These are phyloP conservation scores for Paramecium biaurelia DNA, from an alignment of 73 alveolate genomes.

Conservation along the genomic window DNA sequence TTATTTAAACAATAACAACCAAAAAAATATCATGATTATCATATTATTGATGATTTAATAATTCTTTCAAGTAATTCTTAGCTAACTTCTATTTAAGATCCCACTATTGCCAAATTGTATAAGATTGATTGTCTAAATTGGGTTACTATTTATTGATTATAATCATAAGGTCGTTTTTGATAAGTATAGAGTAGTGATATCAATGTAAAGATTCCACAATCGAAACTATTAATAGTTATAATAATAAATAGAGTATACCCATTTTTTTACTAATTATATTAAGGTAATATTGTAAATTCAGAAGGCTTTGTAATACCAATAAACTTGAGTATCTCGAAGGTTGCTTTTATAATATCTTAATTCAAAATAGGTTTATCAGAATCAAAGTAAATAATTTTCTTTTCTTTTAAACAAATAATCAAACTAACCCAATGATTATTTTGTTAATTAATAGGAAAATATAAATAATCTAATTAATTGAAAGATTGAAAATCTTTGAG, in stretches of 20 bases:
- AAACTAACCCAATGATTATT: not conserved
- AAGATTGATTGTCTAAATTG: not conserved
- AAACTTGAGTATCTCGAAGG: not conserved
- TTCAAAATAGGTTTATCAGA: not conserved
- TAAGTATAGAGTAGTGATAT: not conserved
- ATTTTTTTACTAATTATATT: not conserved
- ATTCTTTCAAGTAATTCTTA: not conserved
- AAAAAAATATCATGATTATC: not conserved
- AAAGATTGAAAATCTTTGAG: not conserved
- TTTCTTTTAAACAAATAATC: not conserved
- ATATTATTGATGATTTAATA: not conserved
- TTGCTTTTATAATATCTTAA: not conserved
- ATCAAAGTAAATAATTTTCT: not conserved
- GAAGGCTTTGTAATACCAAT: not conserved
- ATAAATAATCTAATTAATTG: not conserved
- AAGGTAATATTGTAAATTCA: not conserved
- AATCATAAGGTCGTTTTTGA: not conserved
- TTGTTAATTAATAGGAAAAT: not conserved
- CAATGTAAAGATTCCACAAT: not conserved
- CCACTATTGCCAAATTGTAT: not conserved
- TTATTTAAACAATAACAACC: not conserved
- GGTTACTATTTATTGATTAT: not conserved
- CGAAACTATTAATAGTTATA: not conserved
- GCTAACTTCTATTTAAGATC: not conserved
- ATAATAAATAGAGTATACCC: not conserved